These are phyloP conservation scores for Amanita brunnescens DNA, from an alignment of 768 basidiomycete genomes.

Conservation along the genomic window DNA sequence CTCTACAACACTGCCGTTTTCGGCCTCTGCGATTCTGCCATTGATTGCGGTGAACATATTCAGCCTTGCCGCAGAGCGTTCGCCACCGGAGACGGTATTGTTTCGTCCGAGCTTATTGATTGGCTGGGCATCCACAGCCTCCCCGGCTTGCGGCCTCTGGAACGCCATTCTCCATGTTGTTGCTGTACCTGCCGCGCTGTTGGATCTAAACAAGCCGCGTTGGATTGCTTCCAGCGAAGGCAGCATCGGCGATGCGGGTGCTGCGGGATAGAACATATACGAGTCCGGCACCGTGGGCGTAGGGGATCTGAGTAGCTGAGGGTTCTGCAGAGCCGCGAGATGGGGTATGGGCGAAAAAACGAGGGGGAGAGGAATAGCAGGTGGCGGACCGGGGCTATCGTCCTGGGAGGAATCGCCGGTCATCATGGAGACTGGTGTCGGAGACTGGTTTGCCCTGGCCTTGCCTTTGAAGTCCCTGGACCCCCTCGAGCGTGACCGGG, in stretches of 20 bases:
- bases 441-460: slow-evolving; percentile 39
- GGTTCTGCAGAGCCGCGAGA: slow-evolving; percentile 44
- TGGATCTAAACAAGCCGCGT: slow-evolving; percentile 77
- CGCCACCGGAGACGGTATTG: slow-evolving; percentile 78
- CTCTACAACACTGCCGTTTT: slow-evolving; percentile 52
- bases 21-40: slow-evolving; percentile 49
- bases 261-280: slow-evolving; percentile 53
- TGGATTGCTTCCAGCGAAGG: slow-evolving; percentile 76
- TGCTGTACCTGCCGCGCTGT: slow-evolving; percentile 78
- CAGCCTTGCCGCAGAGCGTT: slow-evolving; percentile 64
- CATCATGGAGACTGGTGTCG: slow-evolving; percentile 31
- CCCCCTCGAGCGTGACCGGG: slow-evolving; percentile 69
- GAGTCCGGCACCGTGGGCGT: slow-evolving; percentile 46
- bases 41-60: slow-evolving; percentile 57
- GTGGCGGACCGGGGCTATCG: slow-evolving; percentile 34
- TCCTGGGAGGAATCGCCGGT: slow-evolving; percentile 71
- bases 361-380: slow-evolving; percentile 25
- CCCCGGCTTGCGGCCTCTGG: slow-evolving; percentile 74
- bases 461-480: slow-evolving; percentile 70
- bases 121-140: slow-evolving; percentile 54
- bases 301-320: slow-evolving; percentile 41
- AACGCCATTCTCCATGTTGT: slow-evolving; percentile 64
- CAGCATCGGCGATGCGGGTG: slow-evolving; percentile 56
- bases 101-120: slow-evolving; percentile 52
- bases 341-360: slow-evolving; percentile 43